Evolutionary conservation across 305 asterid genomes (phyloP), one percentile per base, ranked within the genome.

Genomic region (Fraxinus latifolia): DNA sequence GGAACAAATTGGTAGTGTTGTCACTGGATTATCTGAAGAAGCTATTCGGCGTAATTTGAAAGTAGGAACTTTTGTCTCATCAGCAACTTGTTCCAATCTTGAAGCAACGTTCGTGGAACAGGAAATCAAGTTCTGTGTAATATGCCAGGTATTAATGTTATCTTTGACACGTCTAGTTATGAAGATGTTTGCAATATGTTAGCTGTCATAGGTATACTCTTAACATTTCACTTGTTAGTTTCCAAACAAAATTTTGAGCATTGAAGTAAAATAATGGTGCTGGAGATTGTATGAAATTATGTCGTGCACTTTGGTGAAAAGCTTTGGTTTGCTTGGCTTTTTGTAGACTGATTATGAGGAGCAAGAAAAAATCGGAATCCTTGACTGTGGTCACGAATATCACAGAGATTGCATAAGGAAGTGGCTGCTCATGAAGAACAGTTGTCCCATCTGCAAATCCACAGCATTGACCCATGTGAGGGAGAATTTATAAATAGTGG

Each of bases 1-100:
- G 78, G 97, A 91, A 82, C 94, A 91, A 83, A 92, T 92, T 55
- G 97, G 97, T 77, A 87, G 88, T 34, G 94, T 89, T 75, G 91
- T 88, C 76, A 89, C 94, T 37, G 97, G 97, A 80, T 83, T 92
- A 83, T 82, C 90, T 0, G 88, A 82, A 82, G 91, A 86, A 72
- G 82, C 81, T 17, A 82, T 91, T 79, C 85, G 65, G 5, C 83
- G 83, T 32, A 81, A 86, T 80, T 84, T 90, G 85, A 86, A 87
- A 88, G 74, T 77, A 75, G 85, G 86, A 86, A 83, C 79, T 82
- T 90, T 90, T 85, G 44, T 86, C 68, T 82, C 87, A 1, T 62
- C 84, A 9, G 82, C 80, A 78, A 71, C 86, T 82, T 44, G 78
- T 80, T 27, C 85, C 77, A 83, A 86, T 83, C 86, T 81, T 25